Evolutionary conservation across 2,329 filamentous ascomycete species (phyloP).

Genomic region (Stachybotrys echinatus): DNA sequence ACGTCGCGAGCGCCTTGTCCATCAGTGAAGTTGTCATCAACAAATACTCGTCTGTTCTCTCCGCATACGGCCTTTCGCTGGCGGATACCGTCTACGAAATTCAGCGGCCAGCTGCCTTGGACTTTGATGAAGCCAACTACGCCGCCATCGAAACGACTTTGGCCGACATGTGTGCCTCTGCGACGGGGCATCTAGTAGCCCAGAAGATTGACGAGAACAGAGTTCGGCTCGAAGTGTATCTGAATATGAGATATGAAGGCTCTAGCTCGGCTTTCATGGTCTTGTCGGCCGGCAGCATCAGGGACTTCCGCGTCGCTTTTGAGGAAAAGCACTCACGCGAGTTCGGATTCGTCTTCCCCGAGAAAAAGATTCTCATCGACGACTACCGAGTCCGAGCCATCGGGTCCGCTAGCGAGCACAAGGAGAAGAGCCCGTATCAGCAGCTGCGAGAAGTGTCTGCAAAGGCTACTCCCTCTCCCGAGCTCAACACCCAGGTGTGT

Average conservation of each 20-base stretch:
- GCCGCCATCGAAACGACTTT: background rate
- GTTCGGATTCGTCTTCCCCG: slow-evolving; percentile 56
- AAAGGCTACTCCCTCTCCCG: background rate
- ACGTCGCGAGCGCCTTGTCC: slow-evolving; percentile 30
- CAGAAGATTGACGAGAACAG: slow-evolving; percentile 25
- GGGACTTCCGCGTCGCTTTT: slow-evolving; percentile 64
- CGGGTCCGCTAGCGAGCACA: slow-evolving; percentile 11
- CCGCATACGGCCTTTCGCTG: slow-evolving; percentile 36
- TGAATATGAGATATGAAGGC: slow-evolving; percentile 24
- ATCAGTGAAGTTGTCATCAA: slow-evolving; percentile 35
- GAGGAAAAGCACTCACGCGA: slow-evolving; percentile 67
- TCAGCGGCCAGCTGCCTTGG: slow-evolving; percentile 24
- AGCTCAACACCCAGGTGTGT: slow-evolving; percentile 7
- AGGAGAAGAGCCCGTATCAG: slow-evolving; percentile 13
- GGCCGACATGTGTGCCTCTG: background rate
- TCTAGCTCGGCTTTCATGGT: slow-evolving; percentile 23
- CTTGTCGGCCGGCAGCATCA: slow-evolving; percentile 12
- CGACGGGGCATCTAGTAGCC: background rate
- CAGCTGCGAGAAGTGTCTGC: slow-evolving; percentile 10
- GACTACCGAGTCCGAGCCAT: slow-evolving; percentile 33
- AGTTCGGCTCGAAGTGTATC: slow-evolving; percentile 35
- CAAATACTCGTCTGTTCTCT: slow-evolving; percentile 36
- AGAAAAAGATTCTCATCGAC: slow-evolving; percentile 34
- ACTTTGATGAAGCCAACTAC: slow-evolving; percentile 8
- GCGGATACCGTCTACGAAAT: slow-evolving; percentile 36